phyloP scores from a whole-genome alignment of 1,139 yeast genomes.

The Pichia cactophila region DNA sequence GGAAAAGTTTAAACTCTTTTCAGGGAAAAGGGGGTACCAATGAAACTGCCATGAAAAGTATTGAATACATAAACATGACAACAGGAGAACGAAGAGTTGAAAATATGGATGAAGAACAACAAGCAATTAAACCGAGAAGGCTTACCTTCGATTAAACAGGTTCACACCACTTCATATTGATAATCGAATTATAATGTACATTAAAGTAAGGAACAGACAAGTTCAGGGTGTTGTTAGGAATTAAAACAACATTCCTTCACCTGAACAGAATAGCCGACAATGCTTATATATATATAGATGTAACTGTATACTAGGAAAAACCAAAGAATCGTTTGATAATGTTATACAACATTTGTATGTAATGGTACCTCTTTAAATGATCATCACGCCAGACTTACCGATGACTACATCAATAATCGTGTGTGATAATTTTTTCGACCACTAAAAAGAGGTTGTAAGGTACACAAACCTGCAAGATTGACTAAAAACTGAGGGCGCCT shows the following conservation, averaged over 20 bases:
- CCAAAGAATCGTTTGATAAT: too few species aligned
- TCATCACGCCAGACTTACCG: too few species aligned
- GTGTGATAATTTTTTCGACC: too few species aligned
- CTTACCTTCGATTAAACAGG: slow-evolving; percentile 8
- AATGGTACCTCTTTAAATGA: too few species aligned
- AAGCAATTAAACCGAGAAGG: slow-evolving; percentile 19
- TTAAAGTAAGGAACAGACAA: not conserved
- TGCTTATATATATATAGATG: too few species aligned
- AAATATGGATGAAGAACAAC: slow-evolving; percentile 20
- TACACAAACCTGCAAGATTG: too few species aligned
- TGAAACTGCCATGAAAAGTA: not conserved
- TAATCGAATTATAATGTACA: not conserved
- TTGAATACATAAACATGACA: slow-evolving; percentile 21
- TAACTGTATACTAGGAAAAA: not conserved
- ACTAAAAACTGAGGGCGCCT: too few species aligned
- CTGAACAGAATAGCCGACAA: not conserved
- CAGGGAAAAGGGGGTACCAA: not conserved
- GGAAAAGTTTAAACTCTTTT: slow-evolving; percentile 1
- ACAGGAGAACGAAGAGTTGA: slow-evolving; percentile 17
- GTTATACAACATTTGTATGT: too few species aligned
- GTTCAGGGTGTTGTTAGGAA: not conserved
- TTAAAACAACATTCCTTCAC: too few species aligned
- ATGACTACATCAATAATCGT: too few species aligned
- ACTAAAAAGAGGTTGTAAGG: too few species aligned
- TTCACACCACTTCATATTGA: not conserved